These are phyloP conservation scores for Pistacia integerrima DNA, from an alignment of 345 rosid genomes.

Conservation along the genomic window DNA sequence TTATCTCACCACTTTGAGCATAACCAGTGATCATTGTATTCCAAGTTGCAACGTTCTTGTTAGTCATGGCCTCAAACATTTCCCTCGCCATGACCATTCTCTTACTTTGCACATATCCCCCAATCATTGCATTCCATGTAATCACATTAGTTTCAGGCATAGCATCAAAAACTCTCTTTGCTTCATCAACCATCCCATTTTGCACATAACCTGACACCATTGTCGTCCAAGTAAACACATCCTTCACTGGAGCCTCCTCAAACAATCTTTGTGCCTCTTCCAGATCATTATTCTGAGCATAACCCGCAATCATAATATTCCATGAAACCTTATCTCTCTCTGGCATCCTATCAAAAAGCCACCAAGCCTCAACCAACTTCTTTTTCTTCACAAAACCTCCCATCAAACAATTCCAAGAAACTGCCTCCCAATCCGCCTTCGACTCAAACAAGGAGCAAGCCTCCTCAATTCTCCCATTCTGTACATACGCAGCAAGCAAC, in stretches of 20 bases:
- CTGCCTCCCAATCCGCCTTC: slow-evolving; percentile 49
- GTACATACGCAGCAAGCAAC: slow-evolving; percentile 61
- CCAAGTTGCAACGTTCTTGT: slow-evolving; percentile 56
- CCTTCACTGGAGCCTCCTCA: slow-evolving; percentile 50
- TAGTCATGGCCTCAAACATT: slow-evolving; percentile 62
- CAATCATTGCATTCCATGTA: slow-evolving; percentile 78
- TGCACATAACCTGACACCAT: slow-evolving; percentile 68
- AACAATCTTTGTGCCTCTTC: slow-evolving; percentile 56
- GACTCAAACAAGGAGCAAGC: slow-evolving; percentile 51
- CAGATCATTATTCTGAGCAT: slow-evolving; percentile 54
- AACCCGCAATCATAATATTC: slow-evolving; percentile 64
- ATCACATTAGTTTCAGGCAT: slow-evolving; percentile 61
- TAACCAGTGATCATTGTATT: slow-evolving; percentile 73
- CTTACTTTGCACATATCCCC: slow-evolving; percentile 61
- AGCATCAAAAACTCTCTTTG: slow-evolving; percentile 48
- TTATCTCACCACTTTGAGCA: slow-evolving; percentile 50
- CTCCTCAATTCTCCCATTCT: slow-evolving; percentile 59
- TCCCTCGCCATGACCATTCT: slow-evolving; percentile 59
- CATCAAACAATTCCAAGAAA: slow-evolving; percentile 75
- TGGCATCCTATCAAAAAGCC: slow-evolving; percentile 49
- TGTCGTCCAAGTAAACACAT: slow-evolving; percentile 75
- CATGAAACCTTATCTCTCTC: slow-evolving; percentile 57
- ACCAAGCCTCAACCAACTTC: slow-evolving; percentile 46
- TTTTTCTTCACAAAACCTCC: slow-evolving; percentile 61
- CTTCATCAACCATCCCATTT: slow-evolving; percentile 55